Evolutionary conservation across 2,329 filamentous ascomycete genomes (phyloP).

Genomic region (Amauroascus verrucosus): DNA sequence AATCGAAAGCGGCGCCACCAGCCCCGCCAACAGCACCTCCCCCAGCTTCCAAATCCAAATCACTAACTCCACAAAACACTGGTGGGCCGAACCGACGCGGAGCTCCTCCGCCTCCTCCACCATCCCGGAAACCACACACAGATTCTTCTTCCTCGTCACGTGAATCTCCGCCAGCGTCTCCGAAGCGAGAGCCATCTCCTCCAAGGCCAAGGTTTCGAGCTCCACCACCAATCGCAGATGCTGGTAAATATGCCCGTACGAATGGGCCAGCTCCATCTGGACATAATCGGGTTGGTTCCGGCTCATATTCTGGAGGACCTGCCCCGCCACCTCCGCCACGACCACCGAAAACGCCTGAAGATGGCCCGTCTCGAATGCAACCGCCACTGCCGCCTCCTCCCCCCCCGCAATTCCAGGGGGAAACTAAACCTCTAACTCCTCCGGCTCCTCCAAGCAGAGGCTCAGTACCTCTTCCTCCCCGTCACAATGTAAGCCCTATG

Average conservation of each 20-base stretch:
- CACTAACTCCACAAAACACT: slow-evolving; percentile 53
- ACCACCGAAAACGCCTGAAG: slow-evolving; percentile 58
- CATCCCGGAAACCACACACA: slow-evolving; percentile 35
- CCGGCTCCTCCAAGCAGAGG: slow-evolving; percentile 66
- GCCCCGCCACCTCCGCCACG: slow-evolving; percentile 53
- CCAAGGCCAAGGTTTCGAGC: slow-evolving; percentile 65
- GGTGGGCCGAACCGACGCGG: slow-evolving; percentile 46
- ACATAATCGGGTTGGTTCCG: slow-evolving; percentile 42
- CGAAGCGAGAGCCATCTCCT: slow-evolving; percentile 62
- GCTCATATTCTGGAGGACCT: slow-evolving; percentile 40
- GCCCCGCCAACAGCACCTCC: slow-evolving; percentile 46
- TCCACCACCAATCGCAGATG: slow-evolving; percentile 79
- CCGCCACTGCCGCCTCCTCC: slow-evolving; percentile 65
- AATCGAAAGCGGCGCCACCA: slow-evolving; percentile 50
- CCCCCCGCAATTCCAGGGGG: slow-evolving; percentile 35
- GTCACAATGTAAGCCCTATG: slow-evolving; percentile 40
- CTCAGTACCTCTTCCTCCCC: slow-evolving; percentile 60
- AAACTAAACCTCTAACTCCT: slow-evolving; percentile 51
- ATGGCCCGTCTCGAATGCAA: slow-evolving; percentile 54
- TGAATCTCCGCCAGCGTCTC: slow-evolving; percentile 48
- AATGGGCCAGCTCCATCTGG: slow-evolving; percentile 39
- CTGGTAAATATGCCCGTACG: slow-evolving; percentile 67
- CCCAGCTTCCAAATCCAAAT: slow-evolving; percentile 28
- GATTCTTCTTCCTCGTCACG: slow-evolving; percentile 25
- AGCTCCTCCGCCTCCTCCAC: slow-evolving; percentile 51